Evolutionary conservation across 2,329 filamentous ascomycete species (phyloP), one percentile per base, ranked within the genome.

Genomic region (Achaetomium macrosporum): DNA sequence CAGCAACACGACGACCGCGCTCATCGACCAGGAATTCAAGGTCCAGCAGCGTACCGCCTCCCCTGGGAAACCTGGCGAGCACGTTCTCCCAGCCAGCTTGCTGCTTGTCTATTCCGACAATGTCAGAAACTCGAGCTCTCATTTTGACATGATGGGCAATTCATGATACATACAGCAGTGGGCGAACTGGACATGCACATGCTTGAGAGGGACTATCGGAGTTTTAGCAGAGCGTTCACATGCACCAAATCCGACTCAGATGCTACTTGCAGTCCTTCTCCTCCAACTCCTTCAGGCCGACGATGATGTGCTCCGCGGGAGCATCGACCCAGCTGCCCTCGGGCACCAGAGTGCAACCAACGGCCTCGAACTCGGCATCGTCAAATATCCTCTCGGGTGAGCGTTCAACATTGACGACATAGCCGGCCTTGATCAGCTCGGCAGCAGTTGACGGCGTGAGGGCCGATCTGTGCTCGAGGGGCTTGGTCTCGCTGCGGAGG

Each of bases 21-120:
- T 84, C 80, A 61, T 95, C 62, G 40, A 62, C 86, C 37, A 96
- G 76, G 68, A 96, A 96, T 68, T 96, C 91, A 36, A 96, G 79
- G 64, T 96, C 91, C 54, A 90, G 81, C 13, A 96, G 81, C 0
- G 81, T 85, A 61, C 89, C 88, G 50, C 83, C 82, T 53, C 88
- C 90, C 20, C 82, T 79, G 29, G 87, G 79, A 69, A 90, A 96
- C 51, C 91, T 80, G 53, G 83, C 77, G n/a, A 96, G 81, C 6
- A 90, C 87, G 40, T 81, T 78, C 53, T 88, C 82, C 88, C 89
- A 96, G 29, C 85, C 86, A 29, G 73, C 81, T 71, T 93, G 89
- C 60, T 80, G 72, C 77, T 90, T 90, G 74, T 84, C 61, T 63
- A 49, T 20, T 41, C 25, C 29, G 41, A 7, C 16, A n/a, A n/a